Percentiles rank a stretch among this genome's conserved stretches.
Conservation (phyloP, 2,329 filamentous ascomycete species). For the Fusarium annulatum region DNA sequence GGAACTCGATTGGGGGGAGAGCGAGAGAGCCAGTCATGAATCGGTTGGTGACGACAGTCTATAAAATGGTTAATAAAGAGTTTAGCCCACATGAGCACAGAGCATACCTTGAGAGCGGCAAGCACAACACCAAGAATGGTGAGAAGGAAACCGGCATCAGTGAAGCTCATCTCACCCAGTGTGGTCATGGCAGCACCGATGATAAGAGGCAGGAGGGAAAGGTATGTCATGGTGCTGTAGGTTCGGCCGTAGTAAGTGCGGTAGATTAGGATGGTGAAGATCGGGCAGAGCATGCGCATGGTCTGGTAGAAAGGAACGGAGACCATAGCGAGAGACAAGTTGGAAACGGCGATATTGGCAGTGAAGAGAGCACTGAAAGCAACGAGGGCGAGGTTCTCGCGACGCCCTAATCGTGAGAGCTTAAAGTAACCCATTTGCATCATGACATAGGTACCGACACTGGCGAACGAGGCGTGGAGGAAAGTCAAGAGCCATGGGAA, state of each 20-base stretch:
- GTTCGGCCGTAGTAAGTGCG: slow-evolving; percentile 64
- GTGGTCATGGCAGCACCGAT: slow-evolving; percentile 69
- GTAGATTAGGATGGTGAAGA: slow-evolving; percentile 72
- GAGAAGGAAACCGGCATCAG: slow-evolving; percentile 65
- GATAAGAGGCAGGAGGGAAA: slow-evolving; percentile 70
- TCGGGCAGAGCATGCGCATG: slow-evolving; percentile 69
- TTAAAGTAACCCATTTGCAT: slow-evolving; percentile 63
- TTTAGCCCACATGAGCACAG: neutral
- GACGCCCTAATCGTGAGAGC: slow-evolving; percentile 61
- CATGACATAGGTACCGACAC: slow-evolving; percentile 65
- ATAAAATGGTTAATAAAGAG: slow-evolving; percentile 27
- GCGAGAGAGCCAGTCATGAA: slow-evolving; percentile 71
- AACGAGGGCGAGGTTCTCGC: slow-evolving; percentile 66
- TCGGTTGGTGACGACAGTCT: slow-evolving; percentile 72
- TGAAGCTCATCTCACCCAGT: slow-evolving; percentile 71
- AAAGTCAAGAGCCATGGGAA: slow-evolving; percentile 72
- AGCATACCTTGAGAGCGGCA: slow-evolving; percentile 63
- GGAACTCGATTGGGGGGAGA: slow-evolving; percentile 68
- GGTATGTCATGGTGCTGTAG: slow-evolving; percentile 67
- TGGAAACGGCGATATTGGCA: slow-evolving; percentile 72
- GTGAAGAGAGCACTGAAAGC: slow-evolving; percentile 71
- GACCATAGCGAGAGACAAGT: slow-evolving; percentile 69
- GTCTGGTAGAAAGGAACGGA: slow-evolving; percentile 76
- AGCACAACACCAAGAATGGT: slow-evolving; percentile 66
- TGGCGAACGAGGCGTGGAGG: slow-evolving; percentile 67